Evolutionary conservation across 768 basidiomycete genomes (phyloP).

Genomic region (Boletellus ananiceps): DNA sequence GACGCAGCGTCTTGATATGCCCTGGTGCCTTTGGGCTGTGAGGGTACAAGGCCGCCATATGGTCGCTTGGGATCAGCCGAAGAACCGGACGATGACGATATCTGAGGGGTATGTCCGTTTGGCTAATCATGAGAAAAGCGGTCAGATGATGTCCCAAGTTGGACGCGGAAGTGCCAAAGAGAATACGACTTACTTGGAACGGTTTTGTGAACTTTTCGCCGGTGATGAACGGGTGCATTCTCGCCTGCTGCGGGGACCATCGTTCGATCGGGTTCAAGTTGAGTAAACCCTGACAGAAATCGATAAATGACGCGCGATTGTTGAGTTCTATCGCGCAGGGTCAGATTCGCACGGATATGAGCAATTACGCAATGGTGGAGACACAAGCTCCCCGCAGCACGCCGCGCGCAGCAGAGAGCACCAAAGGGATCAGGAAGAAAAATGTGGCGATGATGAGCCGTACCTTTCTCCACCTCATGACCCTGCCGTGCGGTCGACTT

Average conservation of each 20-base stretch:
- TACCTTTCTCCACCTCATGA: conserved; percentile 89
- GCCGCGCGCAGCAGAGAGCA: neutral
- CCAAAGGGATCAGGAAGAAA: neutral
- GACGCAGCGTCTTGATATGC: conserved; percentile 89
- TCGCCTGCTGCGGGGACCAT: conserved; percentile 97
- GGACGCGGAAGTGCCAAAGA: neutral
- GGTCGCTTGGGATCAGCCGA: conserved; percentile 73
- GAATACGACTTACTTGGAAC: conserved; percentile 57
- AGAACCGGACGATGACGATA: conserved; percentile 29
- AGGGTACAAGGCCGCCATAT: conserved; percentile 88
- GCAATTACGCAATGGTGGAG: conserved; percentile 5
- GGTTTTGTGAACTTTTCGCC: conserved; percentile 93
- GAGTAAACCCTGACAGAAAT: conserved; percentile 93
- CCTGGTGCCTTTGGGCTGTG: conserved; percentile 79
- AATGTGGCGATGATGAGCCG: conserved; percentile 14
- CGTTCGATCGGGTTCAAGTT: conserved; percentile 92
- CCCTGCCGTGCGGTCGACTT: conserved; percentile 68
- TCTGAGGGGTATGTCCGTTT: conserved; percentile 38
- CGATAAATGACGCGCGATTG: conserved; percentile 91
- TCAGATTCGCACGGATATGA: conserved; percentile 16
- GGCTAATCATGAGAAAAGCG: conserved; percentile 36
- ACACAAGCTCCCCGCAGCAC: neutral
- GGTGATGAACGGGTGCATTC: conserved; percentile 94
- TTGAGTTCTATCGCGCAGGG: conserved; percentile 65
- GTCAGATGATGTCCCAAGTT: conserved; percentile 8